These are phyloP conservation scores for Nothophoma quercina DNA, from an alignment of 2,329 filamentous ascomycete genomes.

Conservation along the genomic window DNA sequence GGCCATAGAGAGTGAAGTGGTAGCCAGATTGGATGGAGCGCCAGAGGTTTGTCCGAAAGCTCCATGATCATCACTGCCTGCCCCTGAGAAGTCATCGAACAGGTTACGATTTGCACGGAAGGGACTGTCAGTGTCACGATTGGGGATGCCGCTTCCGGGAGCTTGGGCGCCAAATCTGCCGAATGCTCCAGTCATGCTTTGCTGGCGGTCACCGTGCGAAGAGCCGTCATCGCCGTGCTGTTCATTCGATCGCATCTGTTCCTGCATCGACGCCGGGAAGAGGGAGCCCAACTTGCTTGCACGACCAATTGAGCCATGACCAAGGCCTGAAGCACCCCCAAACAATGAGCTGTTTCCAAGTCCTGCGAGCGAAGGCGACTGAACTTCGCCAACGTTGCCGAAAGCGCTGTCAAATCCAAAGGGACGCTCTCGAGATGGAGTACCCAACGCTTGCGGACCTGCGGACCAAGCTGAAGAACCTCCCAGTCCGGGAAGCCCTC, in stretches of 20 bases:
- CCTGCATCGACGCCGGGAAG: slow-evolving; percentile 89
- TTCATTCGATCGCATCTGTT: slow-evolving; percentile 76
- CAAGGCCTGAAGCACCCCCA: slow-evolving; percentile 60
- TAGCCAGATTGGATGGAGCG: slow-evolving; percentile 33
- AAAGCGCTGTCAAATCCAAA: slow-evolving; percentile 68
- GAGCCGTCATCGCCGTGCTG: slow-evolving; percentile 64
- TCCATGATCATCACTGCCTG: slow-evolving; percentile 38
- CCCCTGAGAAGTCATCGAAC: slow-evolving; percentile 50
- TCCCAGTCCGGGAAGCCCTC: slow-evolving; percentile 63
- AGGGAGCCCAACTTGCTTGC: slow-evolving; percentile 85
- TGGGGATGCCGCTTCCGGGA: slow-evolving; percentile 34
- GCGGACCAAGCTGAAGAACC: slow-evolving; percentile 69
- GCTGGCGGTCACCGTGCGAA: slow-evolving; percentile 48
- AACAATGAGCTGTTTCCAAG: slow-evolving; percentile 71
- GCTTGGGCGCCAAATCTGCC: slow-evolving; percentile 63
- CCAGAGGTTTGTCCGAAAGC: slow-evolving; percentile 34
- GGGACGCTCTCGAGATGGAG: slow-evolving; percentile 67
- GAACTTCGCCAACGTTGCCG: slow-evolving; percentile 77
- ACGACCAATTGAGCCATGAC: slow-evolving; percentile 71
- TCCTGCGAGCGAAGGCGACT: slow-evolving; percentile 74
- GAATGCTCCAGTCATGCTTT: slow-evolving; percentile 68
- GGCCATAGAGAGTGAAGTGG: slow-evolving; percentile 44
- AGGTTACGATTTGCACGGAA: slow-evolving; percentile 48
- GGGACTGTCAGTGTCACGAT: slow-evolving; percentile 52
- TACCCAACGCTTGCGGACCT: slow-evolving; percentile 77